Evolutionary conservation across 345 rosid species (phyloP).

Genomic region (Linum tenue): DNA sequence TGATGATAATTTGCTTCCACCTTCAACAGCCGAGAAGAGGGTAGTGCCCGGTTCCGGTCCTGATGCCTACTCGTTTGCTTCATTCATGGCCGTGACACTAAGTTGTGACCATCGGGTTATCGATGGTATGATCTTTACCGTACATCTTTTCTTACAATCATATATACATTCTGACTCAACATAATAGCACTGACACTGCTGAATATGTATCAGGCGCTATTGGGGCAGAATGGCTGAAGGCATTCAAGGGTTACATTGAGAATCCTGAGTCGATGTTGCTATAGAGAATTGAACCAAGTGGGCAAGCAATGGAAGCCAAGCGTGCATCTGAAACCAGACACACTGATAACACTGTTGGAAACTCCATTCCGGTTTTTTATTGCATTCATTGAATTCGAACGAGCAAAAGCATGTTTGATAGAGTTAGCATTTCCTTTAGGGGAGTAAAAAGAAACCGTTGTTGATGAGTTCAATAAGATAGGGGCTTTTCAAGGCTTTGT

Average conservation of each 20-base stretch:
- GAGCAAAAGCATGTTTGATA: background rate
- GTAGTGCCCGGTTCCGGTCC: constrained; percentile 60
- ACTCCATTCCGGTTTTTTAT: background rate
- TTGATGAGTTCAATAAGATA: no score
- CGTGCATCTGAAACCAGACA: background rate
- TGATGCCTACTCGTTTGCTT: constrained; percentile 60
- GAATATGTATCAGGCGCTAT: constrained; percentile 50
- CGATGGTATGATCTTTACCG: constrained; percentile 45
- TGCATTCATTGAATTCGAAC: background rate
- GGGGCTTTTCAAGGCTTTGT: no score
- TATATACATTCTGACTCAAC: background rate
- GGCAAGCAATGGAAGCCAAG: background rate
- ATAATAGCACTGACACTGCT: constrained; percentile 2
- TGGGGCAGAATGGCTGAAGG: constrained; percentile 96
- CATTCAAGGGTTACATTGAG: constrained; percentile 85
- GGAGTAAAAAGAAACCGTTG: background rate
- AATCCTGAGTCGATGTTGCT: constrained; percentile 93
- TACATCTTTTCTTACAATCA: background rate
- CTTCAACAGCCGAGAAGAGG: constrained; percentile 72
- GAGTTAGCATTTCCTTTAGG: no score
- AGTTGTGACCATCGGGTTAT: constrained; percentile 96
- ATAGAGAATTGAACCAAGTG: constrained; percentile 13
- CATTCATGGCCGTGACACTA: constrained; percentile 79
- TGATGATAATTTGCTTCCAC: background rate
- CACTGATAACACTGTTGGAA: no score